These are phyloP conservation scores for Phoma sp. DNA, from an alignment of 2,329 filamentous ascomycete species.

Conservation along the genomic window DNA sequence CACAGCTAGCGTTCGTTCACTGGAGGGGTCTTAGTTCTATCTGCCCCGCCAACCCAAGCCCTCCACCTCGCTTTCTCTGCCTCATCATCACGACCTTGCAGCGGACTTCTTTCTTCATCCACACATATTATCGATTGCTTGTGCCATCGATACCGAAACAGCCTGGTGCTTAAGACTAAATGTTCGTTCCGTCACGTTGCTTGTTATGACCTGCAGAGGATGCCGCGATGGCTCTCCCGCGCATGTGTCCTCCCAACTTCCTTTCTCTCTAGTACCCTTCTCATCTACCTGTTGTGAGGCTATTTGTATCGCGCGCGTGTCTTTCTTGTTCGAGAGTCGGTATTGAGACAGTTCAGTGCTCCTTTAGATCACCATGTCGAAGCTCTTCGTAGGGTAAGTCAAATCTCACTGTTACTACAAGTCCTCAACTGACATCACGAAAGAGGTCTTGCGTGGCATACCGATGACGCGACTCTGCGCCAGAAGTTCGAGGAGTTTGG, in stretches of 20 bases:
- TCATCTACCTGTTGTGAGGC: slow-evolving; percentile 31
- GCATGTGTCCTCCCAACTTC: slow-evolving; percentile 28
- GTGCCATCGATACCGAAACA: slow-evolving; percentile 35
- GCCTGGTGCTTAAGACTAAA: slow-evolving; percentile 45
- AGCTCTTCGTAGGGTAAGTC: slow-evolving; percentile 91
- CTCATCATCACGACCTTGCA: slow-evolving; percentile 29
- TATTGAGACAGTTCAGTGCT: slow-evolving; percentile 52
- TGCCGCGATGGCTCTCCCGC: slow-evolving; percentile 41
- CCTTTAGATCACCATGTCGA: slow-evolving; percentile 72
- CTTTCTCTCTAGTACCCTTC: slow-evolving; percentile 28
- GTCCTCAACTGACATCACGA: slow-evolving; percentile 15
- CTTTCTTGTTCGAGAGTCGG: slow-evolving; percentile 41
- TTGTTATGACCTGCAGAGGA: slow-evolving; percentile 37
- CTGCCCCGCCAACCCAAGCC: slow-evolving; percentile 40
- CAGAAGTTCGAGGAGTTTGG: slow-evolving; percentile 94
- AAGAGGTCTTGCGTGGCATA: slow-evolving; percentile 98
- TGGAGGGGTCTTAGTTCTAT: slow-evolving; percentile 41
- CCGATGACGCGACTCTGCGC: slow-evolving; percentile 84
- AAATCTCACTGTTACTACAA: slow-evolving; percentile 1
- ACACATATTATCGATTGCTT: slow-evolving; percentile 26
- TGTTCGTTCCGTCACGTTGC: slow-evolving; percentile 51
- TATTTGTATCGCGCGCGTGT: slow-evolving; percentile 39
- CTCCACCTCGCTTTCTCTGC: slow-evolving; percentile 35
- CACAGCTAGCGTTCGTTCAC: slow-evolving; percentile 43
- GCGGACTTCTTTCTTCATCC: slow-evolving; percentile 23